Base-by-base conservation (phyloP, 352 stramenopile genomes). In the Pythium folliculosum region DNA sequence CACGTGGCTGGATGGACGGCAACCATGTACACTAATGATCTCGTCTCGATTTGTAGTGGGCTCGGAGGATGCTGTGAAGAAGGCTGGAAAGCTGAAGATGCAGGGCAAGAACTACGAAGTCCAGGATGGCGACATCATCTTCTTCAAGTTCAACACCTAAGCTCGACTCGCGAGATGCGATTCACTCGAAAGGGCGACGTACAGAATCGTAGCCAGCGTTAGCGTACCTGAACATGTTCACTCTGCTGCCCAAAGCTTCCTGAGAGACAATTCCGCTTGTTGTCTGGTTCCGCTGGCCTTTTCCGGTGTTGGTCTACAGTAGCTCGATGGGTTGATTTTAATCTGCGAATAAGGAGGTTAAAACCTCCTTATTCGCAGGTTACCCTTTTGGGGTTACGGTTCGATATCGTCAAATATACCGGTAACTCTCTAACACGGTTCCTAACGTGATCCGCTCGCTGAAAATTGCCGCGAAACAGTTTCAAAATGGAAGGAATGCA, bases 71-170 rank as follows among this genome's bases (percentile, higher is more conserved):
- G 86, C 86, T 9, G 89, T 96, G 48, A 95, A 95, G 77, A 95
- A 95, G 75, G 87, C 89, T 16, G 89, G 89, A 63, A 95, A 95
- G 73, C 71, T 96, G 59, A 94, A 93, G 70, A 84, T 92, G 68
- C 86, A 96, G 73, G 89, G 89, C 72, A 96, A 96, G 82, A 95
- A 96, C 67, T 96, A 96, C 78, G 89, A 95, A 73, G 76, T 95
- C 45, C 73, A 93, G 75, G 86, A 95, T 60, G 89, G 89, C 38
- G 89, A 96, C 76, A 88, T 95, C 80, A 93, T 96, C 75, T 93
- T 92, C 72, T 96, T 96, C 85, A 96, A 95, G 81, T 95, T 95
- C 70, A 96, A 96, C 87, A 96, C 92, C 78, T 96, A 94, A 79
- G 72, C 56, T 32, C 38, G 19, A 27, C 30, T 3, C 40, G 25